These are phyloP conservation scores for Nannochloris sp. DNA, from an alignment of 139 green algal genomes.

Conservation along the genomic window DNA sequence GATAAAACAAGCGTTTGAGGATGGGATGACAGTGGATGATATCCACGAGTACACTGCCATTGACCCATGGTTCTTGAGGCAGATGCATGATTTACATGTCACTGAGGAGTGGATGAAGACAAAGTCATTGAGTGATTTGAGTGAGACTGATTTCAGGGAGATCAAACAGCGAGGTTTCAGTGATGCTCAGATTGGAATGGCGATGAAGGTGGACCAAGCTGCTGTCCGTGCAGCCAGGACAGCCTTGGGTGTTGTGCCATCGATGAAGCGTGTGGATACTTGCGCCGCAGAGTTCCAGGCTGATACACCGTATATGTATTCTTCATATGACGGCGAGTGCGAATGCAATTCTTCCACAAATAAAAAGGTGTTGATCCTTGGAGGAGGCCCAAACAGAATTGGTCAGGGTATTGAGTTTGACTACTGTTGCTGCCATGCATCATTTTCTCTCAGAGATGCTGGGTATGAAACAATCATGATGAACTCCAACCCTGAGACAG, in stretches of 20 bases:
- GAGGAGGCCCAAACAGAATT: conserved; percentile 98
- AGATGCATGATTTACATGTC: conserved; percentile 53
- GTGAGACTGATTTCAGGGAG: conserved; percentile 61
- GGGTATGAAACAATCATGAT: conserved; percentile 99
- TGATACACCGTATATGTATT: conserved; percentile 94
- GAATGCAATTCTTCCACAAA: conserved; percentile 65
- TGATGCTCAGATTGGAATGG: conserved; percentile 78
- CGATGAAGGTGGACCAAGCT: conserved; percentile 17
- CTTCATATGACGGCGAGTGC: conserved; percentile 79
- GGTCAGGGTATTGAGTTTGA: conserved; percentile 99
- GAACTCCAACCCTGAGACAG: conserved; percentile 99
- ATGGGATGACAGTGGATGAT: conserved; percentile 72
- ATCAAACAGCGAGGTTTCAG: conserved; percentile 83
- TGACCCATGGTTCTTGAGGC: conserved; percentile 92
- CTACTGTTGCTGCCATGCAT: conserved; percentile 99
- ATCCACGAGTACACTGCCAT: conserved; percentile 86
- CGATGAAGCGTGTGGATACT: conserved; percentile 96
- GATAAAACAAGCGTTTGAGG: conserved; percentile 73
- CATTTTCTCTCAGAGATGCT: conserved; percentile 70
- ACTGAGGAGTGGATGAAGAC: conserved; percentile 71
- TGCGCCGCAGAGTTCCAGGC: conserved; percentile 98
- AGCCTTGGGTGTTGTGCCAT: conserved; percentile 62
- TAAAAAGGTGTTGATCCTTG: conserved; percentile 94
- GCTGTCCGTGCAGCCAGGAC: conserved; percentile 56
- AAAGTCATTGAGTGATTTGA: conserved; percentile 57